Conservation (phyloP, 2,329 filamentous ascomycete genomes). For the Arthroderma sp. region DNA sequence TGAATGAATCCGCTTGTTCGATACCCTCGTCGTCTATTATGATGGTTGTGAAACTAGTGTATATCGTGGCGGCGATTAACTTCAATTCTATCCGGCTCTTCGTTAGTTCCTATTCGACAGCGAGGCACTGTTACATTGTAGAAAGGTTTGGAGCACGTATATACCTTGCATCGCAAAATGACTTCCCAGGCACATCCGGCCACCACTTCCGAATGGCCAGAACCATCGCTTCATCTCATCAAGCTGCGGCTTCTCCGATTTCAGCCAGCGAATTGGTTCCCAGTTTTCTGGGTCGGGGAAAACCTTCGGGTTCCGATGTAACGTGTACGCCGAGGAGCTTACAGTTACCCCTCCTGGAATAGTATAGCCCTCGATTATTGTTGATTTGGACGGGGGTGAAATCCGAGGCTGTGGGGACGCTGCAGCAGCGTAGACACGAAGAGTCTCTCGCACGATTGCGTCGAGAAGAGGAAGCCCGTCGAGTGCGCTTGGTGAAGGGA, state of each 20-base stretch:
- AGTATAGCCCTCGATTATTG: constrained; percentile 16
- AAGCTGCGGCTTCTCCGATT: constrained; percentile 17
- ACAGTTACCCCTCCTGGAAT: constrained; percentile 22
- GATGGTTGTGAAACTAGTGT: constrained; percentile 50
- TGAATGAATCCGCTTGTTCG: constrained; percentile 53
- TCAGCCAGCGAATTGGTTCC: constrained; percentile 28
- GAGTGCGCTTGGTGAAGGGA: constrained; percentile 15
- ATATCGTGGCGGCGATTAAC: constrained; percentile 55
- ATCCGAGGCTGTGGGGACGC: constrained; percentile 19
- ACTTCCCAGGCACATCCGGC: constrained; percentile 25
- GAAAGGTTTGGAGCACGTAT: too few species aligned
- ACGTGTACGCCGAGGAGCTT: constrained; percentile 26
- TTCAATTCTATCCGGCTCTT: constrained; percentile 49
- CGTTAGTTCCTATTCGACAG: too few species aligned
- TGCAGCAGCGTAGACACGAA: constrained; percentile 20
- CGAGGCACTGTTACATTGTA: neutral
- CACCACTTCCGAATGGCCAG: constrained; percentile 25
- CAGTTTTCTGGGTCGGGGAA: constrained; percentile 27
- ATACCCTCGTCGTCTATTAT: constrained; percentile 52
- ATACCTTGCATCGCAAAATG: constrained; percentile 24
- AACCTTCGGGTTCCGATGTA: constrained; percentile 28
- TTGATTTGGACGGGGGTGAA: constrained; percentile 12
- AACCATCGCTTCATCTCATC: constrained; percentile 23
- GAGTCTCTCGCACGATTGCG: constrained; percentile 21
- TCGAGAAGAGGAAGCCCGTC: constrained; percentile 21